Evolutionary conservation across 768 basidiomycete genomes (phyloP).

Genomic region (Xanthoconium purpureum): DNA sequence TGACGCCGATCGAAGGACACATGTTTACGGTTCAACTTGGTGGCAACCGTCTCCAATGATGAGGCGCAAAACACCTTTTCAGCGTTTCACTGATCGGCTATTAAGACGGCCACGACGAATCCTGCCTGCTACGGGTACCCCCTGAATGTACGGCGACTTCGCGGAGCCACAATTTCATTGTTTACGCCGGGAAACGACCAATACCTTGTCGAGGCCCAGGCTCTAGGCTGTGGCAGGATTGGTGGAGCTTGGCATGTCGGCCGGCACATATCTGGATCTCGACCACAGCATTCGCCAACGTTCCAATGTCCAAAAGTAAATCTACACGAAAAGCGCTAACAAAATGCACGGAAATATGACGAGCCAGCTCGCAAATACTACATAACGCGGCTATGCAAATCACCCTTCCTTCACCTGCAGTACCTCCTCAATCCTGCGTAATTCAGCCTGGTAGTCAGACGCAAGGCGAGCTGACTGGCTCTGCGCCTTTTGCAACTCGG

Average conservation of each 20-base stretch:
- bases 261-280: constrained; percentile 16
- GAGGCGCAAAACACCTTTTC: constrained; percentile 14
- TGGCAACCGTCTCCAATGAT: constrained; percentile 3
- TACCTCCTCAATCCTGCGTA: constrained; percentile 34
- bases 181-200: neutral
- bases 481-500: constrained; percentile 27
- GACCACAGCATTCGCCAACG: neutral
- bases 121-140: constrained; percentile 17
- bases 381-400: constrained; percentile 18
- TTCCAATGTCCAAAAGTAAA: constrained; percentile 8
- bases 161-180: constrained; percentile 2
- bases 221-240: constrained; percentile 2
- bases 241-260: neutral
- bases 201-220: constrained; percentile 3
- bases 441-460: constrained; percentile 33
- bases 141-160: constrained; percentile 20
- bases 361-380: constrained; percentile 24
- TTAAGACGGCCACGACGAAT: constrained; percentile 24
- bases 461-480: constrained; percentile 30
- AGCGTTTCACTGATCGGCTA: constrained; percentile 27
- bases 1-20: constrained; percentile 6
- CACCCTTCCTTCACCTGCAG: constrained; percentile 31
- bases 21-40: constrained; percentile 11
- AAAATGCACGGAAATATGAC: constrained; percentile 1
- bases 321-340: constrained; percentile 6